Evolutionary conservation across 169 alveolate species (phyloP), one percentile per base, ranked within the genome.

Genomic region (Cytauxzoon felis): DNA sequence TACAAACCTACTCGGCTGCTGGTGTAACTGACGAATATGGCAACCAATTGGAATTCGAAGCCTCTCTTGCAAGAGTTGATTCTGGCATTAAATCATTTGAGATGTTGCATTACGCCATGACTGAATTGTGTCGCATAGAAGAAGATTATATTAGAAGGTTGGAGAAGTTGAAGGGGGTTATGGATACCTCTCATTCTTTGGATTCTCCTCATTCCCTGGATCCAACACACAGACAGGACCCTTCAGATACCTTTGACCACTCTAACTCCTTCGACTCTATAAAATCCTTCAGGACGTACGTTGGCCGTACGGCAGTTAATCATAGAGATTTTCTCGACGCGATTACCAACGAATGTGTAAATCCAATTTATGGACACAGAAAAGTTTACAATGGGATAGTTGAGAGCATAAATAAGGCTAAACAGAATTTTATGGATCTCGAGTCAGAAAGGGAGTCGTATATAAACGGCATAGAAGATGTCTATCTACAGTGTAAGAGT

Each of bases 311-410:
- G 50, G 60, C 63, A 27, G 83, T 53, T 7, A 73, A 73, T 41
- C 83, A 73, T 36, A 24, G 56, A 3, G 83, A 73, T n/a, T 73
- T 73, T 36, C 42, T 63, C 27, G 83, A 73, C 1, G 66, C 83
- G 5, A 58, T 73, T 18, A 27, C 75, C 9, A 66, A 64, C 42
- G 83, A 62, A 33, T 73, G 83, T 32, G 23, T 52, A 18, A 26
- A 63, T 8, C 63, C 60, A 29, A 23, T 50, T 4, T 26, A 51
- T 18, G 43, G 45, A n/a, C 21, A 8, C 21, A 7, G 52, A 16
- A 34, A 52, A 21, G 24, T 13, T 9, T 30, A 29, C 27, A 8
- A 41, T 2, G 53, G 23, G 6, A 32, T 73, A n/a, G 41, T 36
- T 36, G 2, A 36, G 5, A 61, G 56, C 8, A n/a, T 38, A 8